These are phyloP conservation scores for Schizophyllum amplum DNA, from an alignment of 1,284 basidiomycete genomes.

Conservation along the genomic window DNA sequence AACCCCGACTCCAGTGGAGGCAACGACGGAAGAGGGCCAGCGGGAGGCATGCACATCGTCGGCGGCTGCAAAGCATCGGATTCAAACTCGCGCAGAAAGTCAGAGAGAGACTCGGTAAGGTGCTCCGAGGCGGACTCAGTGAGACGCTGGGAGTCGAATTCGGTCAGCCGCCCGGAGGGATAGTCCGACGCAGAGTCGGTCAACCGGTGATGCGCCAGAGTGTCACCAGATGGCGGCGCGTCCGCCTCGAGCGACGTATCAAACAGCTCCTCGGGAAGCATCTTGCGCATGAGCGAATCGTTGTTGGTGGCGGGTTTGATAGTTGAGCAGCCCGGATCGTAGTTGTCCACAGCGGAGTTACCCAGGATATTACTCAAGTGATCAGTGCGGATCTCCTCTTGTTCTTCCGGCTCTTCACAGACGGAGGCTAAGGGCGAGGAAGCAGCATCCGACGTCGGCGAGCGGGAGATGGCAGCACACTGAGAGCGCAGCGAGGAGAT, in stretches of 20 bases:
- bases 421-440: not conserved
- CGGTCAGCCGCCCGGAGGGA: no score
- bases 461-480: conserved; percentile 21
- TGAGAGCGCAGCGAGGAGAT: conserved; percentile 38
- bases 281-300: not conserved
- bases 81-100: not conserved
- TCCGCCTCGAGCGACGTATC: no score
- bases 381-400: no score
- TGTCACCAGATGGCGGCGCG: no score
- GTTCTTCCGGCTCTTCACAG: conserved; percentile 6
- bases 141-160: conserved; percentile 9
- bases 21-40: not conserved
- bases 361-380: no score
- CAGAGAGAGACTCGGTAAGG: not conserved
- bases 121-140: conserved; percentile 7
- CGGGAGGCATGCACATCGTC: not conserved
- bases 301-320: not conserved
- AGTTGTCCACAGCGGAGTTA: no score
- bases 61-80: not conserved
- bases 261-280: not conserved
- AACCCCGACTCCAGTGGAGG: not conserved
- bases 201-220: no score
- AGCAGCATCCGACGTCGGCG: conserved; percentile 14
- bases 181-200: no score
- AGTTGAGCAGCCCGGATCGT: conserved; percentile 27